A percentile compares a stretch with the other conserved stretches of the same genome.
These are phyloP conservation scores for Clavispora asparagi DNA, from an alignment of 805 yeast species.

Conservation along the genomic window DNA sequence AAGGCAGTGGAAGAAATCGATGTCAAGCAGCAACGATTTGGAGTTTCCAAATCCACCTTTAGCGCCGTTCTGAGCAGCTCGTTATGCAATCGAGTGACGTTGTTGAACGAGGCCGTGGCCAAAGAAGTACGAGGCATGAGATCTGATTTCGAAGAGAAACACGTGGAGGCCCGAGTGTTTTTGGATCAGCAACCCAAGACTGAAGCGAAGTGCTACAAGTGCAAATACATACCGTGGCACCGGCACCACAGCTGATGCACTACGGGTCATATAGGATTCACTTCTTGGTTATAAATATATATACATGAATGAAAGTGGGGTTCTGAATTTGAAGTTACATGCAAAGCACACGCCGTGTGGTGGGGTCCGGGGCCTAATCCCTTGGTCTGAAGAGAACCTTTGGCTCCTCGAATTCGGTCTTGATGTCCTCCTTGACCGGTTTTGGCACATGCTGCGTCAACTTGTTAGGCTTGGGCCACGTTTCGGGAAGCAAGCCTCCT, in stretches of 20 bases:
- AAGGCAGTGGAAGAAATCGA: background rate
- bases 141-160: slow-evolving; percentile 8
- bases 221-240: slow-evolving; percentile 14
- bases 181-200: slow-evolving; percentile 2
- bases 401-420: slow-evolving; percentile 27
- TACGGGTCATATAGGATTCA: background rate
- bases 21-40: background rate
- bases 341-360: slow-evolving; percentile 1
- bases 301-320: slow-evolving; percentile 1
- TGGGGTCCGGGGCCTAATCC: slow-evolving; percentile 7
- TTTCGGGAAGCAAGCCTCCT: slow-evolving; percentile 62
- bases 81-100: background rate
- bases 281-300: background rate
- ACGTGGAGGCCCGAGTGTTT: slow-evolving; percentile 6
- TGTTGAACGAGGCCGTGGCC: slow-evolving; percentile 12
- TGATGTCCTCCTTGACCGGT: slow-evolving; percentile 23
- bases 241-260: slow-evolving; percentile 3
- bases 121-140: slow-evolving; percentile 9
- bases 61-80: background rate
- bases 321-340: background rate
- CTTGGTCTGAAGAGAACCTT: slow-evolving; percentile 30
- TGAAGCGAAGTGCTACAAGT: slow-evolving; percentile 8
- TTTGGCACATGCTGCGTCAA: slow-evolving; percentile 24
- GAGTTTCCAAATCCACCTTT: background rate
- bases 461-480: slow-evolving; percentile 51